phyloP scores from a whole-genome alignment of 352 stramenopile species.

The Aphanomyces cochlioides region DNA sequence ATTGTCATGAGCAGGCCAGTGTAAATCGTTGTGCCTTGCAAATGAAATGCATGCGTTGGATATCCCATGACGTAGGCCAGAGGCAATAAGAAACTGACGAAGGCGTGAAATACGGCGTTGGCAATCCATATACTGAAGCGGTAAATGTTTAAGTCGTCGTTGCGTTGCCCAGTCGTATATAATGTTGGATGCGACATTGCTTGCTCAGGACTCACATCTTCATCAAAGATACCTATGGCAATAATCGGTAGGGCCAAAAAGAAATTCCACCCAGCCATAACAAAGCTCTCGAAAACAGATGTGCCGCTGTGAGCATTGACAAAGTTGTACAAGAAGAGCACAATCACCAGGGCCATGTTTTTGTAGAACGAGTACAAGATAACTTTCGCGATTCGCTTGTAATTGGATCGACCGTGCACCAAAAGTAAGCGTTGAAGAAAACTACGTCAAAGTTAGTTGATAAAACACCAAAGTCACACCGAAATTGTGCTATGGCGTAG shows the following conservation, averaged over 20 bases:
- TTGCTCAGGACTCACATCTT: slow-evolving; percentile 63
- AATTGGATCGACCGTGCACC: slow-evolving; percentile 89
- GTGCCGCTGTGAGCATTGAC: slow-evolving; percentile 77
- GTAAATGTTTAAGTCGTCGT: slow-evolving; percentile 62
- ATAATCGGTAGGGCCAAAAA: slow-evolving; percentile 88
- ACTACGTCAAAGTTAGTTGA: slow-evolving; percentile 31
- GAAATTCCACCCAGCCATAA: slow-evolving; percentile 78
- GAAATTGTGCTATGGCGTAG: slow-evolving; percentile 92
- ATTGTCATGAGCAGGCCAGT: slow-evolving; percentile 68
- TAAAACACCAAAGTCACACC: slow-evolving; percentile 34
- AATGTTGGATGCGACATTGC: slow-evolving; percentile 57
- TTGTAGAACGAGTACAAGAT: slow-evolving; percentile 88
- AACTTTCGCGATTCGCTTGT: slow-evolving; percentile 86
- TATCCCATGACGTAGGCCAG: slow-evolving; percentile 50
- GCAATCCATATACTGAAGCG: slow-evolving; percentile 58
- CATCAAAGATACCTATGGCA: slow-evolving; percentile 73
- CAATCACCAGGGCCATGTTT: slow-evolving; percentile 67
- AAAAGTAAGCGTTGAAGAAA: slow-evolving; percentile 88
- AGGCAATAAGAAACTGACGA: slow-evolving; percentile 60
- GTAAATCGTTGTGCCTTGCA: slow-evolving; percentile 67
- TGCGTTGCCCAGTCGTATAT: slow-evolving; percentile 56
- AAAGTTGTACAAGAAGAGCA: slow-evolving; percentile 76
- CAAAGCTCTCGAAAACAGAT: slow-evolving; percentile 81
- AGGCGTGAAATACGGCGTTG: slow-evolving; percentile 60
- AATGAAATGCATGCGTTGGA: slow-evolving; percentile 16